Evolutionary conservation across 495 filamentous ascomycete genomes (phyloP).

Genomic region (Niebla homalea): DNA sequence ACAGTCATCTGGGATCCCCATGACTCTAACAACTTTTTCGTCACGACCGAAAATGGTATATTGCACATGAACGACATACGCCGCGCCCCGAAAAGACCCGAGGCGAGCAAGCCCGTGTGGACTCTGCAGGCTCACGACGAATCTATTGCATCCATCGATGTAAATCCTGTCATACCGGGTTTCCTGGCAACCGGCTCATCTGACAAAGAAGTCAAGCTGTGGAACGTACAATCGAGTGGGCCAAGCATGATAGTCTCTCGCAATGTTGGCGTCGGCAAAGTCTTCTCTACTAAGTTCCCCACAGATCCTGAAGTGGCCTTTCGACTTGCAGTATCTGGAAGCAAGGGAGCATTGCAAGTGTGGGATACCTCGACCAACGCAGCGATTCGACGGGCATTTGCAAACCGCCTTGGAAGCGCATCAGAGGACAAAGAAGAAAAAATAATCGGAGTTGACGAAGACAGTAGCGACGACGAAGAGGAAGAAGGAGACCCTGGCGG

Average conservation of each 20-base stretch:
- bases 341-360: constrained; percentile 82
- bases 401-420: constrained; percentile 48
- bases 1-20: constrained; percentile 85
- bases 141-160: constrained; percentile 86
- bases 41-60: constrained; percentile 80
- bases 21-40: constrained; percentile 83
- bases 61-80: constrained; percentile 81
- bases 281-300: constrained; percentile 82
- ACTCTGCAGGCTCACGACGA: constrained; percentile 89
- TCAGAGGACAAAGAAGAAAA: constrained; percentile 59
- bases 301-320: constrained; percentile 84
- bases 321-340: constrained; percentile 82
- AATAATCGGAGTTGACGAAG: constrained; percentile 53
- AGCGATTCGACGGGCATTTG: constrained; percentile 80
- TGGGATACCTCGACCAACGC: constrained; percentile 96
- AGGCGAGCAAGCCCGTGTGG: constrained; percentile 75
- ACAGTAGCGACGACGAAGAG: constrained; percentile 50
- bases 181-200: constrained; percentile 86
- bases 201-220: constrained; percentile 91
- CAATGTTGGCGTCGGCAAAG: constrained; percentile 83
- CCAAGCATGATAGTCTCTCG: constrained; percentile 84
- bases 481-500: constrained; percentile 47
- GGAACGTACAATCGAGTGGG: constrained; percentile 66
- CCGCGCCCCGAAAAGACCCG: constrained; percentile 50
- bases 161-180: constrained; percentile 77